These are phyloP conservation scores for Flaveria brownii DNA, from an alignment of 129 eudicot species.

Conservation along the genomic window DNA sequence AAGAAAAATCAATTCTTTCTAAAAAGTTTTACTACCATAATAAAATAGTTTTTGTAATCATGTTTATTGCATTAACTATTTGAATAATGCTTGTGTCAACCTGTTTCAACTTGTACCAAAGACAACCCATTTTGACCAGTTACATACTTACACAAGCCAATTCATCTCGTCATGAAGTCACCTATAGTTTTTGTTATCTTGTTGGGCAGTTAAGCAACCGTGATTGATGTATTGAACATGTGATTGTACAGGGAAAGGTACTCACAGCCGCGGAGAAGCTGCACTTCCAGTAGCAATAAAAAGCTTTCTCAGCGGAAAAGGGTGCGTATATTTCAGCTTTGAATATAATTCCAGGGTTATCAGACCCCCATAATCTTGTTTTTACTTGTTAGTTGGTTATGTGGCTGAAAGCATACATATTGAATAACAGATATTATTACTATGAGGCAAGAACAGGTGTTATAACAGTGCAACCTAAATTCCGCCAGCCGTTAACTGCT, in stretches of 20 bases:
- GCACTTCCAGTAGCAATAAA: conserved; percentile 75
- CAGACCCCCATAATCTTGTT: neutral
- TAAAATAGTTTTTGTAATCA: neutral
- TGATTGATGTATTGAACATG: conserved; percentile 1
- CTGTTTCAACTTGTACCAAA: no score
- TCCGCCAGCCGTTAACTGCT: conserved; percentile 39
- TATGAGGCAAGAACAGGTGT: conserved; percentile 74
- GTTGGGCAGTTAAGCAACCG: neutral
- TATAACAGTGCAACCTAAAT: conserved; percentile 72
- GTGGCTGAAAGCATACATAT: conserved; percentile 24
- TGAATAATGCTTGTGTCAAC: neutral
- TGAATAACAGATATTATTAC: conserved; percentile 63
- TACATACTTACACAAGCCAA: neutral
- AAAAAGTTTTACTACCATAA: neutral
- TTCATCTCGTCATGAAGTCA: neutral
- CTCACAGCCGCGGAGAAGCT: conserved; percentile 81
- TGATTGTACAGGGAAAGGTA: conserved; percentile 65
- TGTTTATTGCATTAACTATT: neutral
- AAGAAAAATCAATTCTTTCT: no score
- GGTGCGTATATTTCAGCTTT: conserved; percentile 40
- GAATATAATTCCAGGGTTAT: neutral
- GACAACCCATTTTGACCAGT: neutral
- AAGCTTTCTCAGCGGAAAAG: conserved; percentile 66
- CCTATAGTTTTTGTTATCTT: neutral
- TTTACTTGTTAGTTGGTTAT: neutral